These are phyloP conservation scores for Adansonia gregorii DNA, from an alignment of 441 rosid species.

Conservation along the genomic window DNA sequence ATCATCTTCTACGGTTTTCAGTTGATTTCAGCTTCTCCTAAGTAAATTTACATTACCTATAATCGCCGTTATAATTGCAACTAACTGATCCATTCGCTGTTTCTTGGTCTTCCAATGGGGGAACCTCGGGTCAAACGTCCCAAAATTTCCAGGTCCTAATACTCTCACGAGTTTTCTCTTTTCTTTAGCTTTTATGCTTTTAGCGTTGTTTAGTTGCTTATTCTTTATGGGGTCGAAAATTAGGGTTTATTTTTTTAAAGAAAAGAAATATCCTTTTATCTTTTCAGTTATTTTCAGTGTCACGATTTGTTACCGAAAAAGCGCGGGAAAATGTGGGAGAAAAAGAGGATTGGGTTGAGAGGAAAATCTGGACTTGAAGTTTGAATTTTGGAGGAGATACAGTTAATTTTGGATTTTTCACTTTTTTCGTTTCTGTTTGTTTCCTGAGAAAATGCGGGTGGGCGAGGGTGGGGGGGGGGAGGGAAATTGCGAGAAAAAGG, in stretches of 20 bases:
- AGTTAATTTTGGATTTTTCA: background rate
- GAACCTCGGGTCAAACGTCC: slow-evolving; percentile 57
- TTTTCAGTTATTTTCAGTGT: background rate
- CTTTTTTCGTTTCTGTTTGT: background rate
- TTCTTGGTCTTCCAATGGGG: slow-evolving; percentile 28
- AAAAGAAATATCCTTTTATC: no score
- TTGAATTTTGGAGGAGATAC: background rate
- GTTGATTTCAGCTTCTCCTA: background rate
- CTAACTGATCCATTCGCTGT: background rate
- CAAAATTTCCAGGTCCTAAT: slow-evolving; percentile 45
- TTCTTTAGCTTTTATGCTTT: background rate
- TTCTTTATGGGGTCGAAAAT: background rate
- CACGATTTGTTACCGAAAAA: background rate
- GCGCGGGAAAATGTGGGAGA: slow-evolving; percentile 8
- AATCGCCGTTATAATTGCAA: background rate
- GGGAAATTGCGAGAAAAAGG: background rate
- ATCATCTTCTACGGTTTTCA: background rate
- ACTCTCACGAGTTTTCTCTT: background rate
- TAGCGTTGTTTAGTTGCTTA: background rate
- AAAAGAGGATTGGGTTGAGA: background rate
- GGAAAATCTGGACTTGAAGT: background rate
- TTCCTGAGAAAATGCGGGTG: slow-evolving; percentile 17
- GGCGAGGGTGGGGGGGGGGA: background rate
- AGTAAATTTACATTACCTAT: background rate
- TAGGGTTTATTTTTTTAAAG: background rate